Evolutionary conservation across 2,329 filamentous ascomycete genomes (phyloP).

Genomic region (Teratosphaeria nubilosa): DNA sequence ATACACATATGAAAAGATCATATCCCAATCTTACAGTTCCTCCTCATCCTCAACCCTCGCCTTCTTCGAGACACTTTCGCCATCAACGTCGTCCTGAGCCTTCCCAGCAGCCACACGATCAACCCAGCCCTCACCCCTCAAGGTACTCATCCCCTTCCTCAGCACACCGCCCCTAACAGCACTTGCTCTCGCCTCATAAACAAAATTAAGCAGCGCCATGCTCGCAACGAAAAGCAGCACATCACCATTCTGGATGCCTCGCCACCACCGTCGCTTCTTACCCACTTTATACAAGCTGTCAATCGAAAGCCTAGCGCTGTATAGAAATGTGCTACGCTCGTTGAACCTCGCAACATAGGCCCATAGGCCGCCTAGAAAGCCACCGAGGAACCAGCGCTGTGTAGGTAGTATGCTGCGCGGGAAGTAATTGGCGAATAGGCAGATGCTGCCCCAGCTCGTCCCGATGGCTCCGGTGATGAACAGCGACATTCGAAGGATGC

Average conservation of each 20-base stretch:
- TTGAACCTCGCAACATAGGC: conserved; percentile 61
- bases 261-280: conserved; percentile 84
- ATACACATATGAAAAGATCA: background rate
- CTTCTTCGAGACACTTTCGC: background rate
- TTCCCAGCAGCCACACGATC: conserved; percentile 33
- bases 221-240: conserved; percentile 72
- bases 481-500: conserved; percentile 62
- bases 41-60: conserved; percentile 12
- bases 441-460: conserved; percentile 79
- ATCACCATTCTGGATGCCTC: conserved; percentile 70
- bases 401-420: conserved; percentile 66
- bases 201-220: conserved; percentile 64
- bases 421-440: conserved; percentile 73
- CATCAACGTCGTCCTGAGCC: background rate
- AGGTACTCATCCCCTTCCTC: conserved; percentile 62
- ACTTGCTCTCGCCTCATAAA: conserved; percentile 62
- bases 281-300: conserved; percentile 88
- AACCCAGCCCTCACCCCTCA: conserved; percentile 64
- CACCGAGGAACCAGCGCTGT: conserved; percentile 81
- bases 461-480: conserved; percentile 78
- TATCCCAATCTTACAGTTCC: conserved; percentile 4
- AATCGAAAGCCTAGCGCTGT: conserved; percentile 65
- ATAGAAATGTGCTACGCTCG: conserved; percentile 63
- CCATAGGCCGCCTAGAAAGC: conserved; percentile 77
- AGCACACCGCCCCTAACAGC: conserved; percentile 58